Conservation (phyloP, 495 filamentous ascomycete genomes). For the Podospora australis region DNA sequence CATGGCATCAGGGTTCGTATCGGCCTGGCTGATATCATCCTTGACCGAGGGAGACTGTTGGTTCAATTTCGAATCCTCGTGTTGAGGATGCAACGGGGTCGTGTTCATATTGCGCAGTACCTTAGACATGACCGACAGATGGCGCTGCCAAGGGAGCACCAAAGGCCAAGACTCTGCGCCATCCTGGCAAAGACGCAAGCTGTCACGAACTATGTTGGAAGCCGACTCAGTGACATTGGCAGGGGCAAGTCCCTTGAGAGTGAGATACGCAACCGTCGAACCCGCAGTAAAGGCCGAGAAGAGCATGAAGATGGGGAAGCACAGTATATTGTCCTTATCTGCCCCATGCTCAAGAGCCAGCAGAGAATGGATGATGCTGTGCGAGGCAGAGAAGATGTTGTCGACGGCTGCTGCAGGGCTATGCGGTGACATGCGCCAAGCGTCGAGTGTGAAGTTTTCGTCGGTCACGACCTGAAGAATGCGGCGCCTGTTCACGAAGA, state of each 20-base stretch:
- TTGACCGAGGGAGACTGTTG: slow-evolving; percentile 35
- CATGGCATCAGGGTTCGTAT: slow-evolving; percentile 39
- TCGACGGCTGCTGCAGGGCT: slow-evolving; percentile 36
- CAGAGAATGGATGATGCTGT: slow-evolving; percentile 42
- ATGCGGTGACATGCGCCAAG: slow-evolving; percentile 36
- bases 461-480: slow-evolving; percentile 43
- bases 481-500: slow-evolving; percentile 46
- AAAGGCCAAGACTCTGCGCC: slow-evolving; percentile 44
- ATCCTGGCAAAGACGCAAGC: slow-evolving; percentile 42
- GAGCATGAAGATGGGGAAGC: slow-evolving; percentile 47
- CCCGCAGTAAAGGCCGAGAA: slow-evolving; percentile 47
- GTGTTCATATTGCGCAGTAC: slow-evolving; percentile 37
- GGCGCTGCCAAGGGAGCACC: slow-evolving; percentile 45
- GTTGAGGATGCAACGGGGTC: slow-evolving; percentile 15
- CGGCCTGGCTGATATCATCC: slow-evolving; percentile 40
- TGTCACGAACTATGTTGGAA: slow-evolving; percentile 40
- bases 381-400: slow-evolving; percentile 43
- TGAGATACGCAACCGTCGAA: slow-evolving; percentile 45
- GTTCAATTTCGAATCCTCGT: slow-evolving; percentile 22
- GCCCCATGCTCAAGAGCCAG: slow-evolving; percentile 38
- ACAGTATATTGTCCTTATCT: slow-evolving; percentile 43
- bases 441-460: slow-evolving; percentile 38
- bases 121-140: slow-evolving; percentile 45
- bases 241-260: slow-evolving; percentile 42
- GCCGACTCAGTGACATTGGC: slow-evolving; percentile 41